These are phyloP conservation scores for Conringia planisiliqua DNA, from an alignment of 345 rosid species.

Conservation along the genomic window DNA sequence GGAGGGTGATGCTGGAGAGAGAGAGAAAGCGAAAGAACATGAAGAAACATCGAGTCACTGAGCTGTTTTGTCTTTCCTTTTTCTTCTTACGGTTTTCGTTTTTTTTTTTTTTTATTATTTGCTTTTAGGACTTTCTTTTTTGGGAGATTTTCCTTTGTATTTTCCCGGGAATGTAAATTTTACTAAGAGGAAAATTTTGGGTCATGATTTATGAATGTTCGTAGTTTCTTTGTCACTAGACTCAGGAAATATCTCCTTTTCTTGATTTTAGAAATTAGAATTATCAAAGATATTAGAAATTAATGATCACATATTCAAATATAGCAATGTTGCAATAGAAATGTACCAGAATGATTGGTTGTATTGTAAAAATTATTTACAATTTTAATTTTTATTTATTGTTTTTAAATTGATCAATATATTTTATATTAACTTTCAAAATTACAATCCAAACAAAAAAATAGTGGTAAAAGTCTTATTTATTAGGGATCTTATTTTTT, in stretches of 20 bases:
- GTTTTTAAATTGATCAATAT: no score
- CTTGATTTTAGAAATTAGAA: neutral
- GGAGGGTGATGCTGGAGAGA: conserved; percentile 1
- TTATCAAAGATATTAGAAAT: neutral
- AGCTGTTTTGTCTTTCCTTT: neutral
- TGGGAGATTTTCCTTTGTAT: neutral
- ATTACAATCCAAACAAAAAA: no score
- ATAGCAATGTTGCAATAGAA: neutral
- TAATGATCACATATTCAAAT: neutral
- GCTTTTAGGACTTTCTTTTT: neutral
- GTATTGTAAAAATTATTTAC: no score
- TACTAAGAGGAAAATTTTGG: conserved; percentile 16
- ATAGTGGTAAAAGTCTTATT: no score
- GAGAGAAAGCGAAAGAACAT: conserved; percentile 30
- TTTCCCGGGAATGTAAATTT: conserved; percentile 45
- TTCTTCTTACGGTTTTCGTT: neutral
- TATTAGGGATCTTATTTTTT: no score
- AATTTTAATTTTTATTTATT: no score
- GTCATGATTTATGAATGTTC: neutral
- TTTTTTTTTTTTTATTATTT: neutral
- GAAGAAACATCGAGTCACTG: conserved; percentile 27
- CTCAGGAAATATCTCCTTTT: no score
- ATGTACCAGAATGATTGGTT: no score
- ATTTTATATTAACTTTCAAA: no score
- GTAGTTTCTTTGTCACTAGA: neutral